Percentiles rank a stretch among this genome's conserved stretches.
Evolutionary conservation across 345 rosid genomes (phyloP).

Genomic region (Anastatica hierochuntica): DNA sequence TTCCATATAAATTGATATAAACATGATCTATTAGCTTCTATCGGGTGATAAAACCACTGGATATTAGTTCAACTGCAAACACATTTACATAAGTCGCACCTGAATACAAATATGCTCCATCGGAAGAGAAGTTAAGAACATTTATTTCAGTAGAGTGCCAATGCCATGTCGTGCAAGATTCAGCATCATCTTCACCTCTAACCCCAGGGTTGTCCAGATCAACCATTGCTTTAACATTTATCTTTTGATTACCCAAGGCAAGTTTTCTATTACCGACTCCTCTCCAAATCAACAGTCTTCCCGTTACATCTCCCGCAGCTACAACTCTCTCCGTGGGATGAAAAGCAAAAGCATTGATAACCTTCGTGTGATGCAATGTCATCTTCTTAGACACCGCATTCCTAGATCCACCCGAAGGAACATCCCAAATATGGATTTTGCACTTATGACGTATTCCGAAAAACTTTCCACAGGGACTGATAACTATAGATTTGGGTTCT

Average conservation of each 20-base stretch:
- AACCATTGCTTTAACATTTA: constrained; percentile 17
- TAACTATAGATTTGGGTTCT: constrained; percentile 47
- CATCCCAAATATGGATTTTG: constrained; percentile 65
- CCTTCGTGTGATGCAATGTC: constrained; percentile 73
- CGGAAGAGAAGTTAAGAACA: constrained; percentile 71
- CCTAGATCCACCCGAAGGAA: constrained; percentile 42
- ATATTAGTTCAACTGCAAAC: not conserved
- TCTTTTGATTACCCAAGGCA: constrained; percentile 21
- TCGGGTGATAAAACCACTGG: not conserved
- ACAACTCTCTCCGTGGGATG: constrained; percentile 72
- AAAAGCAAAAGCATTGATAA: constrained; percentile 56
- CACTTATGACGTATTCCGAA: constrained; percentile 50
- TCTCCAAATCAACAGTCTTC: constrained; percentile 92
- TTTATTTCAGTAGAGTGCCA: constrained; percentile 80
- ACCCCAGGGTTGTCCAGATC: constrained; percentile 76
- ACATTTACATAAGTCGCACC: constrained; percentile 32
- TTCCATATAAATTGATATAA: not conserved
- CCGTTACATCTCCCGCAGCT: constrained; percentile 87
- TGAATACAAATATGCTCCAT: constrained; percentile 83
- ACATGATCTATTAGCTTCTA: not conserved
- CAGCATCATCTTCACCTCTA: constrained; percentile 85
- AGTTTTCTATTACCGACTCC: constrained; percentile 55
- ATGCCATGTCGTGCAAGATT: constrained; percentile 76
- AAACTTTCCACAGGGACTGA: constrained; percentile 52
- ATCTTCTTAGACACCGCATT: constrained; percentile 39